Evolutionary conservation across 2,329 filamentous ascomycete genomes (phyloP), one percentile per base, ranked within the genome.

Genomic region (Niveomyces coronatus): DNA sequence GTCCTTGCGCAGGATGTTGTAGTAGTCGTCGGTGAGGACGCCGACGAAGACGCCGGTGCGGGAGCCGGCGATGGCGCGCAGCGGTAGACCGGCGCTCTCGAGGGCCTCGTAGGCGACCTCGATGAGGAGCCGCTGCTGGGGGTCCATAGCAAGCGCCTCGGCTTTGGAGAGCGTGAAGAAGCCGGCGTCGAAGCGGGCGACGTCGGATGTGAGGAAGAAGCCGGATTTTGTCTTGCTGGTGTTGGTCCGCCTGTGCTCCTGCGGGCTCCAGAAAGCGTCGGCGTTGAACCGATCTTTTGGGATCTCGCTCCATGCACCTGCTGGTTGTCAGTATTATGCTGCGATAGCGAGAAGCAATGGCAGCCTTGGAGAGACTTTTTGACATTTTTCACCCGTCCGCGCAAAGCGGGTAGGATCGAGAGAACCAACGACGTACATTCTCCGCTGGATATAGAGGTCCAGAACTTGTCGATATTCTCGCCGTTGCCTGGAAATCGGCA

Each of bases 201-300:
- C 52, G 38, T 67, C 62, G 3, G 51, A 46, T 10, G 50, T 45
- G 6, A 65, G 44, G 31, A 65, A 65, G 31, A 65, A n/a, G n/a
- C n/a, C n/a, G n/a, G n/a, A n/a, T n/a, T n/a, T n/a, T n/a, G n/a
- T n/a, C n/a, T n/a, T n/a, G n/a, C n/a, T n/a, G n/a, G n/a, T n/a
- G n/a, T n/a, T n/a, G n/a, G 60, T 0, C 53, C 62, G 2, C 60
- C 61, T 8, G 23, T 13, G 13, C 13, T 8, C 8, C 13, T 24
- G 13, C 13, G 23, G 23, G 23, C 13, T 24, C 23, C 23, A 24
- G 23, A 24, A 24, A 8, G 23, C 23, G 8, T 24, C 23, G 8
- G 8, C 23, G 13, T 24, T 24, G 8, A 7, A 24, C 23, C 23
- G 8, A 24, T 24, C 23, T 8, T 8, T 13, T 24, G 23, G 23